Percentiles rank a stretch among this genome's conserved stretches.
These are phyloP conservation scores for Prunus salicina DNA, from an alignment of 306 rosid species.

Conservation along the genomic window DNA sequence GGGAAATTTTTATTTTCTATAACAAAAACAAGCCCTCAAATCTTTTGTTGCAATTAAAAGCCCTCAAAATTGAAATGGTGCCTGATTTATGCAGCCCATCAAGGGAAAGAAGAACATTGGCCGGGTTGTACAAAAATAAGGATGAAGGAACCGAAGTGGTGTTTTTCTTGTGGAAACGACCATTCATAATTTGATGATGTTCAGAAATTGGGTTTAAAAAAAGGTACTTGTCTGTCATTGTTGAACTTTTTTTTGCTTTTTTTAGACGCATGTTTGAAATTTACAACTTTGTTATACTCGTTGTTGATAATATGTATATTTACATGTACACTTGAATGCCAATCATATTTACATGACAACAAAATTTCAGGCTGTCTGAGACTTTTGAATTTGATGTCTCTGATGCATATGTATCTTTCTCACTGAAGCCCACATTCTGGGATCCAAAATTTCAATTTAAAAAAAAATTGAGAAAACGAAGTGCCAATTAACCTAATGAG, in stretches of 20 bases:
- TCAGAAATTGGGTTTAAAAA: neutral
- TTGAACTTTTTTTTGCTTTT: neutral
- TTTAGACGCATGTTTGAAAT: neutral
- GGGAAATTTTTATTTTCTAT: too few relatives aligned
- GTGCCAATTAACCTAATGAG: neutral
- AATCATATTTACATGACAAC: slow-evolving; percentile 14
- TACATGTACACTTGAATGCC: neutral
- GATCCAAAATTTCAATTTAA: neutral
- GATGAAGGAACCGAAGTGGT: neutral
- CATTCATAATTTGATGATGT: neutral
- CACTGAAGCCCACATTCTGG: neutral
- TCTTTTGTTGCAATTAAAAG: neutral
- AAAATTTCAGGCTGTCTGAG: slow-evolving; percentile 1
- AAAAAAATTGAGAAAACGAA: neutral
- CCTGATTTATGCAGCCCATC: neutral
- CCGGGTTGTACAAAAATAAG: neutral
- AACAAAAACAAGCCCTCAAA: neutral
- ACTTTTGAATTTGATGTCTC: slow-evolving; percentile 4
- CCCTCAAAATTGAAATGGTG: neutral
- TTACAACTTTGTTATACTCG: neutral
- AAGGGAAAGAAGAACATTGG: neutral
- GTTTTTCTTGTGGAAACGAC: neutral
- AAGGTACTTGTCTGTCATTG: neutral
- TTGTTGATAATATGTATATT: neutral
- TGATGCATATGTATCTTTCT: too few relatives aligned